These are phyloP conservation scores for Psidium guajava DNA, from an alignment of 345 rosid genomes.

Conservation along the genomic window DNA sequence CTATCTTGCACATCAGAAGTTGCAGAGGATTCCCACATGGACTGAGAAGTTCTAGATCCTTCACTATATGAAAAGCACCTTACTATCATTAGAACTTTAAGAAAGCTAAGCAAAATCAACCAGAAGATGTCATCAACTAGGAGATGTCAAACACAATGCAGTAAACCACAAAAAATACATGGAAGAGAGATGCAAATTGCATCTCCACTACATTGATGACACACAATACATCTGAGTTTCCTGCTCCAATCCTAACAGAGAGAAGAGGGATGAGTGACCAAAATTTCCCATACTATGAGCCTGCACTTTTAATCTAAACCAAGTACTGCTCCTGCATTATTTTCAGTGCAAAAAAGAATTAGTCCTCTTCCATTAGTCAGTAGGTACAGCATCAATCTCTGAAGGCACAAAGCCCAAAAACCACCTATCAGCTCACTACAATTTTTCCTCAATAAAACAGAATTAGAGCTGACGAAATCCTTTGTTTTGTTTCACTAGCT, in stretches of 20 bases:
- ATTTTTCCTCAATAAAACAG: not conserved
- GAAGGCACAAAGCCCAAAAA: not conserved
- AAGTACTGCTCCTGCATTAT: not conserved
- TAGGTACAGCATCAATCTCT: not conserved
- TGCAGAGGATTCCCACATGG: conserved; percentile 40
- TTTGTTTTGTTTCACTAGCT: not conserved
- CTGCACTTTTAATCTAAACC: not conserved
- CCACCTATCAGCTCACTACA: not conserved
- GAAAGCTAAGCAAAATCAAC: not conserved
- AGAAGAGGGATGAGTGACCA: not conserved
- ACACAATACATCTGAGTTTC: not conserved
- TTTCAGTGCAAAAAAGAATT: not conserved
- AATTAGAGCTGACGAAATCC: not conserved
- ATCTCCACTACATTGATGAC: not conserved
- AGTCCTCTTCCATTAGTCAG: not conserved
- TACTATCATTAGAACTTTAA: not conserved
- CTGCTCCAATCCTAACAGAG: not conserved
- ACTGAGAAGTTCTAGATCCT: conserved; percentile 44
- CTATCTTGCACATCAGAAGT: conserved; percentile 19
- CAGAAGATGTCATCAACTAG: not conserved
- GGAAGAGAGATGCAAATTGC: not conserved
- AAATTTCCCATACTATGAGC: not conserved
- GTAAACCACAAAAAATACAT: not conserved
- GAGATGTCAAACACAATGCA: not conserved
- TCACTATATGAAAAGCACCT: conserved; percentile 33